Conservation (phyloP, 2,329 filamentous ascomycete genomes). For the Davidsoniella virescens region DNA sequence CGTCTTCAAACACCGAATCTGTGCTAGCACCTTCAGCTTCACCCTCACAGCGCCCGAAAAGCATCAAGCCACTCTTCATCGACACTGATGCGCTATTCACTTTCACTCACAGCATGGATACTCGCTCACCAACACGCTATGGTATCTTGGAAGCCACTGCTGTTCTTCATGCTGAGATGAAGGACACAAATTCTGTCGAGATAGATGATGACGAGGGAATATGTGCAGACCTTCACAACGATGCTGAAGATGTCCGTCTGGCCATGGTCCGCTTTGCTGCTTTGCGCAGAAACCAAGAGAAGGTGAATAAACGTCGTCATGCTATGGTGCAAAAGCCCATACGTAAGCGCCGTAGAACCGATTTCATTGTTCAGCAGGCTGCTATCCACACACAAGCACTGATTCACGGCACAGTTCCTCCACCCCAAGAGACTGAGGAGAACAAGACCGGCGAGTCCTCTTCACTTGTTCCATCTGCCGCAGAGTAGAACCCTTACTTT, state of each 20-base stretch:
- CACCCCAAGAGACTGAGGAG: neutral
- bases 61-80: no score
- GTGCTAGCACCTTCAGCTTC: neutral
- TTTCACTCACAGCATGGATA: neutral
- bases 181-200: no score
- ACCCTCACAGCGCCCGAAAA: no score
- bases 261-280: neutral
- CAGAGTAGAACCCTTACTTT: no score
- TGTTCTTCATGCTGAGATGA: neutral
- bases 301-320: neutral
- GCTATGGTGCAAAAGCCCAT: conserved; percentile 4
- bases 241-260: neutral
- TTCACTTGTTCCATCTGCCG: neutral
- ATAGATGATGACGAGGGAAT: neutral
- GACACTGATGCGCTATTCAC: neutral
- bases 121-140: neutral
- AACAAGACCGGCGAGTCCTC: neutral
- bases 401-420: neutral
- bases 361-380: neutral
- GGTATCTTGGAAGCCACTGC: neutral
- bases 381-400: neutral
- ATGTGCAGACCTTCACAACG: neutral
- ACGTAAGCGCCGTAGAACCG: neutral
- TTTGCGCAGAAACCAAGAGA: neutral
- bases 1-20: neutral